Evolutionary conservation across 352 stramenopile species (phyloP), one percentile per base, ranked within the genome.

Genomic region (Stephanocyclus meneghinianus): DNA sequence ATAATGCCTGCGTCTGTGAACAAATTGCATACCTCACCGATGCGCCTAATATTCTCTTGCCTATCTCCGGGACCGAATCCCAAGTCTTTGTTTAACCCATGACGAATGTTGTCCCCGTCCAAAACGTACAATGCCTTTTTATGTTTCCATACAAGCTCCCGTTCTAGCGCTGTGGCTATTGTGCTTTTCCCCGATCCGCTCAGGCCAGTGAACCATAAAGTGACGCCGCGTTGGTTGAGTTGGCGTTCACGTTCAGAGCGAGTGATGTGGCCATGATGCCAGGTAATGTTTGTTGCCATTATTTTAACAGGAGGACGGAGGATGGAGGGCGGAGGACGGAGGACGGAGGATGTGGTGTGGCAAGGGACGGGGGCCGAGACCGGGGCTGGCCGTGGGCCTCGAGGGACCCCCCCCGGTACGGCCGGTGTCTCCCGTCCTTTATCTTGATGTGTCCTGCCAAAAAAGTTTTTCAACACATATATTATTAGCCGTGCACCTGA

Each of bases 31-130:
- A 98, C 94, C 76, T 99, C 95, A 2, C 96, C 96, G 35, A 98
- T 96, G 15, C 96, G 91, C 35, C 96, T 95, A 57, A 99, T 95
- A 60, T 95, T 98, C 69, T 99, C 96, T 2, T 92, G 93, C n/a
- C 96, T 93, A 86, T 98, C 96, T 7, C 88, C 91, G 21, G 94
- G 92, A 0, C 94, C 95, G 81, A 99, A 99, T 67, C 87, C 88
- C 32, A 99, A 83, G 84, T 98, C 96, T 66, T 93, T 91, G 82
- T 98, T 98, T 8, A 99, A 71, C 4, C 97, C 97, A 50, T 98
- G 97, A 68, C 96, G 95, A 67, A 98, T 96, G 81, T 99, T 98
- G 87, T 99, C 97, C 18, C 96, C 96, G 81, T 98, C 97, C 30
- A 99, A 90, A 35, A 96, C 89, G 85, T 98, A 98, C 15, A 96